Conservation (phyloP, 2,329 filamentous ascomycete species). For the Incumbomyces delicatus region DNA sequence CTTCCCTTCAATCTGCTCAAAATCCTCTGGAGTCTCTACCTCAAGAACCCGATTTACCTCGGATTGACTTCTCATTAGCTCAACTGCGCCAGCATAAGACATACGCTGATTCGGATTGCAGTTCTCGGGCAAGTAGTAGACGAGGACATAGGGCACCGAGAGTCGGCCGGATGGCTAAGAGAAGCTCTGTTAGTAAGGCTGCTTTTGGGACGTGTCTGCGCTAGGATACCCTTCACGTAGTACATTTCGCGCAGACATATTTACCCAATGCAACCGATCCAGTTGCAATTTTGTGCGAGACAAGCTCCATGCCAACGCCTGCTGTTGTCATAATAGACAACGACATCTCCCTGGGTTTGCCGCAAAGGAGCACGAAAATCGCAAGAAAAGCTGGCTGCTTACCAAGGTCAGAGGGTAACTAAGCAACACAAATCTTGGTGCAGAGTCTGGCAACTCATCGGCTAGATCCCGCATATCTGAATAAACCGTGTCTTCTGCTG, state of each 20-base stretch:
- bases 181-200: not conserved
- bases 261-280: too few relatives aligned
- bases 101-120: conserved; percentile 81
- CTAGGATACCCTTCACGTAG: too few relatives aligned
- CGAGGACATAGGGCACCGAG: conserved; percentile 83
- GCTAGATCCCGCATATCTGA: conserved; percentile 67
- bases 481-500: conserved; percentile 73
- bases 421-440: conserved; percentile 78
- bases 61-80: conserved; percentile 85
- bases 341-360: too few relatives aligned
- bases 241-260: too few relatives aligned
- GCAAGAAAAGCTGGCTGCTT: conserved; percentile 24
- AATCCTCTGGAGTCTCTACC: conserved; percentile 67
- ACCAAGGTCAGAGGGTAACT: conserved; percentile 87
- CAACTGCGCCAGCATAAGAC: conserved; percentile 92
- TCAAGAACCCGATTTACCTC: conserved; percentile 86
- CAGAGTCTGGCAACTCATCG: conserved; percentile 86
- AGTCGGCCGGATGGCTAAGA: conserved; percentile 66
- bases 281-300: too few relatives aligned
- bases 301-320: too few relatives aligned
- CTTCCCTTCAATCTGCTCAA: conserved; percentile 69
- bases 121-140: conserved; percentile 90
- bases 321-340: too few relatives aligned
- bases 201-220: too few relatives aligned
- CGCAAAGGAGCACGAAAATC: not conserved